A percentile compares a stretch with the other conserved stretches of the same genome.
Evolutionary conservation across 1,139 yeast genomes (phyloP).

Genomic region (Martiniozyma asiatica): DNA sequence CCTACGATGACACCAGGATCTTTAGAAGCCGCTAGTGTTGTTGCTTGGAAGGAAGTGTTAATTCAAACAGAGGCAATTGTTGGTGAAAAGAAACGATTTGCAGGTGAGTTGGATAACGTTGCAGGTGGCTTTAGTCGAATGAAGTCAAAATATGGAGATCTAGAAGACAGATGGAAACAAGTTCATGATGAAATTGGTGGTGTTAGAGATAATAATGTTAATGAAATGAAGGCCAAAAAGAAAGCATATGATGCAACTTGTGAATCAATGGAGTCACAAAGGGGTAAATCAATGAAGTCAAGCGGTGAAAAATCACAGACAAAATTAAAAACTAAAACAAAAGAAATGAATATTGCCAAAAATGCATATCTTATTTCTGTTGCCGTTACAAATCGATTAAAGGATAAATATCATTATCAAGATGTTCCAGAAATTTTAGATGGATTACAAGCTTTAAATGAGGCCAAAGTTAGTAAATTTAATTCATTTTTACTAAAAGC

Average conservation of each 20-base stretch:
- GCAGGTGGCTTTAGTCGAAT: constrained; percentile 51
- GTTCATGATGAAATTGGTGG: constrained; percentile 47
- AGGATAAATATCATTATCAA: constrained; percentile 86
- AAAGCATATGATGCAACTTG: constrained; percentile 70
- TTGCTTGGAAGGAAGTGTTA: constrained; percentile 86
- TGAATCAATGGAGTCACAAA: constrained; percentile 64
- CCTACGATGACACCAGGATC: constrained; percentile 95
- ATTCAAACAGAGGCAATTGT: constrained; percentile 78
- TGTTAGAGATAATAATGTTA: constrained; percentile 49
- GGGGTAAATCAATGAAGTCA: constrained; percentile 57
- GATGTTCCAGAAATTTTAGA: constrained; percentile 89
- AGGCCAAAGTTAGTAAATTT: constrained; percentile 58
- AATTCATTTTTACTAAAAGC: constrained; percentile 65
- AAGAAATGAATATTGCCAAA: constrained; percentile 78
- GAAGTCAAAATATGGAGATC: constrained; percentile 38
- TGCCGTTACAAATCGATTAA: constrained; percentile 76
- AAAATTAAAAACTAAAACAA: constrained; percentile 50
- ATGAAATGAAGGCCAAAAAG: constrained; percentile 62
- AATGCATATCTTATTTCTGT: constrained; percentile 73
- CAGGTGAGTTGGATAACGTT: constrained; percentile 54
- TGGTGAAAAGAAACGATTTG: constrained; percentile 48
- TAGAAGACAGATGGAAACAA: constrained; percentile 43
- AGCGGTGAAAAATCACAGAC: constrained; percentile 45
- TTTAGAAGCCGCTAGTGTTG: constrained; percentile 79
- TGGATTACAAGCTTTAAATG: constrained; percentile 74